These are phyloP conservation scores for Phialophora chinensis DNA, from an alignment of 2,329 filamentous ascomycete species.

Conservation along the genomic window DNA sequence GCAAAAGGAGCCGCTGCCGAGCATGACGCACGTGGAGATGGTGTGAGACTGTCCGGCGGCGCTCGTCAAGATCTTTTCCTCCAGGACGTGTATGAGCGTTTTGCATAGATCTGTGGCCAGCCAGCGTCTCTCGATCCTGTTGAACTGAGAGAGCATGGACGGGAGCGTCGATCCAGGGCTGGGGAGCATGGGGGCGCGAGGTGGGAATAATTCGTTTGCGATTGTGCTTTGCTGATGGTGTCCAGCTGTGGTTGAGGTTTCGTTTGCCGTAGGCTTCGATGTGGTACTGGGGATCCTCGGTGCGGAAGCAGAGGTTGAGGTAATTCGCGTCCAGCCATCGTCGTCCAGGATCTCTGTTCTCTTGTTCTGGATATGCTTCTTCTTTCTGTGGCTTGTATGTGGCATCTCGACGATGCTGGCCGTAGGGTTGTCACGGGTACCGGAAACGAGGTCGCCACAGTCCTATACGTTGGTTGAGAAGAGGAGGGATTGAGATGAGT, in stretches of 20 bases:
- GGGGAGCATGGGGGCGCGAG: conserved; percentile 10
- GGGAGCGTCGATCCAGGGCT: conserved; percentile 16
- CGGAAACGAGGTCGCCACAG: background rate
- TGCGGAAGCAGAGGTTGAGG: background rate
- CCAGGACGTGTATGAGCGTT: conserved; percentile 10
- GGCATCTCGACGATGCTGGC: conserved; percentile 26
- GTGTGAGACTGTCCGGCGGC: background rate
- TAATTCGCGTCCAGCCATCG: conserved; percentile 35
- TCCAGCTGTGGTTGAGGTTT: background rate
- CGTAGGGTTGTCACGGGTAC: background rate
- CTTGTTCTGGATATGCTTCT: conserved; percentile 22
- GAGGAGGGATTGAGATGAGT: background rate
- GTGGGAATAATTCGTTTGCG: background rate
- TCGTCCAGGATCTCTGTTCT: conserved; percentile 31
- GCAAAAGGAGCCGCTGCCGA: conserved; percentile 35
- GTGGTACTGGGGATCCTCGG: background rate
- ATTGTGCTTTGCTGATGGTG: background rate
- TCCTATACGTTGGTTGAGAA: background rate
- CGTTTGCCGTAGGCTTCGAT: background rate
- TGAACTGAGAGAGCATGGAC: conserved; percentile 22
- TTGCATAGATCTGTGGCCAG: conserved; percentile 17
- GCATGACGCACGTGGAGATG: conserved; percentile 28
- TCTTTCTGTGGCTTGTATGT: conserved; percentile 33
- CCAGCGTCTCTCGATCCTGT: conserved; percentile 18
- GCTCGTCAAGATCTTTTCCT: conserved; percentile 7